Conservation (phyloP, 345 rosid species). For the Cardamine occulta region DNA sequence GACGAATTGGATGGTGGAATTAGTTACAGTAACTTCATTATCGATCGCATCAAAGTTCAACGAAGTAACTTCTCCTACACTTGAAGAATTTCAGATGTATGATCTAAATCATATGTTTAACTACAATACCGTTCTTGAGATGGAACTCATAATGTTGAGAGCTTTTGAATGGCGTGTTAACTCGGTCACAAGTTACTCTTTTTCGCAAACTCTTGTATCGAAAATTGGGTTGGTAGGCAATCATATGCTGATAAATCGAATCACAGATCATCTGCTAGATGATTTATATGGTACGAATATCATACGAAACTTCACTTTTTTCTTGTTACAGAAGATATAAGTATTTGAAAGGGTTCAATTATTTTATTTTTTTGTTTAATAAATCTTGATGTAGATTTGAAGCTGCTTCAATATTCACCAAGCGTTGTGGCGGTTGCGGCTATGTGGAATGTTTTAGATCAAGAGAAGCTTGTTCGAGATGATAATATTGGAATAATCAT, state of each 20-base stretch:
- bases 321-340: neutral
- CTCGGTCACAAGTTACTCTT: constrained; percentile 59
- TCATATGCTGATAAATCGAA: constrained; percentile 9
- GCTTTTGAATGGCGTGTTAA: constrained; percentile 68
- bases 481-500: constrained; percentile 10
- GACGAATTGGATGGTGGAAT: constrained; percentile 74
- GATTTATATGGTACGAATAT: constrained; percentile 50
- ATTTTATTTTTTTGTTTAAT: neutral
- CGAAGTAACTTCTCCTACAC: constrained; percentile 52
- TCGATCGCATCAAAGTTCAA: constrained; percentile 70
- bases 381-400: constrained; percentile 47
- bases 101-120: constrained; percentile 62
- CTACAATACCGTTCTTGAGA: constrained; percentile 53
- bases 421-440: constrained; percentile 59
- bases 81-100: constrained; percentile 71
- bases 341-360: neutral
- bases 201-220: constrained; percentile 45
- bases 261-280: constrained; percentile 52
- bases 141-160: constrained; percentile 62
- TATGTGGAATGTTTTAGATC: constrained; percentile 47
- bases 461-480: constrained; percentile 1
- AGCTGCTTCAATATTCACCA: constrained; percentile 55
- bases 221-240: constrained; percentile 25
- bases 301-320: accelerated
- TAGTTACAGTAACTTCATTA: constrained; percentile 62